Base-by-base conservation (phyloP, 2,329 filamentous ascomycete species). In the Diaporthe caulivora region DNA sequence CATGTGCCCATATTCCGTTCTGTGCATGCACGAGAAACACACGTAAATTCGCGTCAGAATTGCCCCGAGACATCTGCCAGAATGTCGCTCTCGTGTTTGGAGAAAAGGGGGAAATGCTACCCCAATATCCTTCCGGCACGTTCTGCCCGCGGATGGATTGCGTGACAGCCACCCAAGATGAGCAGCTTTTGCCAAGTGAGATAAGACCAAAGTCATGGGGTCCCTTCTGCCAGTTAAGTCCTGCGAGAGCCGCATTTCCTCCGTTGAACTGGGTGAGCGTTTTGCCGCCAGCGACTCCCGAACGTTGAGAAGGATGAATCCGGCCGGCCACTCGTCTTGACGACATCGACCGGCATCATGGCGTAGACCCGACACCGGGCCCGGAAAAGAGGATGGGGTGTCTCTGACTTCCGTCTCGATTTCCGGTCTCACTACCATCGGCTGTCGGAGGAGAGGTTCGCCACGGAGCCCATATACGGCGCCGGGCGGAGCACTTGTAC, bases 301-400 rank as follows among this genome's bases (percentile, higher is more conserved):
- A 18, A 5, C 34, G 34, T 9, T 42, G n/a, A 9, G 5, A 42
- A 26, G 9, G n/a, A 40, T 13, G 13, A 9, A 40, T 1, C 11
- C 55, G 17, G 34, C n/a, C 44, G 44, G 13, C 9, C 58, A 11
- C 21, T 29, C 7, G n/a, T 29, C n/a, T 40, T 65, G 62, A 65
- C 62, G 29, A 67, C 62, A 67, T 67, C 34, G 15, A 40, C 47
- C 9, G n/a, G 31, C 62, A 40, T 18, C 13, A 67, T 67, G 47
- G 62, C 62, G 62, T 53, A 53, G n/a, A 29, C 47, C 62, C 31
- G 62, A 53, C 31, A 53, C 31, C 47, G 47, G 47, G n/a, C 13
- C 44, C 44, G 44, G 31, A 10, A 17, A 18, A 21, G 11, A 10
- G 1, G 37, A 8, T 10, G 6, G 44, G 7, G 2, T 2, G 2